Evolutionary conservation across 441 rosid species (phyloP).

Genomic region (Raphanus hybrid): DNA sequence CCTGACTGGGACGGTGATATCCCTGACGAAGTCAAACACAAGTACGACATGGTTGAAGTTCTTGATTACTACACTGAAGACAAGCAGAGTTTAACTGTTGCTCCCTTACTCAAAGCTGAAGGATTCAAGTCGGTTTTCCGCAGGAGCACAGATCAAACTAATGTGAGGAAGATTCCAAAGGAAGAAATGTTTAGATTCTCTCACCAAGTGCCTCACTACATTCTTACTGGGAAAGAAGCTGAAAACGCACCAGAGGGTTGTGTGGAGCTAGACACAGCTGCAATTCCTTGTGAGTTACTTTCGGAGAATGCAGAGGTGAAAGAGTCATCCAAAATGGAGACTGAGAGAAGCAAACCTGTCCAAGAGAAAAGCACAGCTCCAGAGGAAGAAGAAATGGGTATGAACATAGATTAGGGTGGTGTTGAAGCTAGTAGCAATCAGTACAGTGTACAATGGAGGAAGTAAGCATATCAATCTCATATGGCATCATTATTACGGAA

Average conservation of each 20-base stretch:
- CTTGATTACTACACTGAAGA: conserved; percentile 72
- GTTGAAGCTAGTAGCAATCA: conserved; percentile 19
- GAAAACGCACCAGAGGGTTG: conserved; percentile 66
- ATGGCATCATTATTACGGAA: conserved; percentile 32
- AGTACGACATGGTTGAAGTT: conserved; percentile 95
- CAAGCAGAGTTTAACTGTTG: conserved; percentile 52
- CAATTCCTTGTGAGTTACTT: conserved; percentile 73
- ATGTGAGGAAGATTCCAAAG: conserved; percentile 58
- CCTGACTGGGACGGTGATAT: conserved; percentile 77
- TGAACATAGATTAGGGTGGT: conserved; percentile 26
- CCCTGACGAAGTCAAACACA: conserved; percentile 69
- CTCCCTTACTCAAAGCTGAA: conserved; percentile 70
- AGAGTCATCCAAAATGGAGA: conserved; percentile 20
- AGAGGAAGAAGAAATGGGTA: conserved; percentile 19
- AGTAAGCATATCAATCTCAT: conserved; percentile 30
- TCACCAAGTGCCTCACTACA: conserved; percentile 80
- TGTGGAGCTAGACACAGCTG: conserved; percentile 95
- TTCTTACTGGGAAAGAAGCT: conserved; percentile 86
- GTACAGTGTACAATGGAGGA: conserved; percentile 40
- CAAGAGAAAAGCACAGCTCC: conserved; percentile 22
- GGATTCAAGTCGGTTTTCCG: conserved; percentile 76
- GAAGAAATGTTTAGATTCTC: conserved; percentile 94
- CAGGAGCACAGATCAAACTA: conserved; percentile 50
- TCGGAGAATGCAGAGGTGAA: conserved; percentile 38
- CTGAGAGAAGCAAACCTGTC: conserved; percentile 16